Evolutionary conservation across 2,329 filamentous ascomycete species (phyloP).

Genomic region (Aspergillus nomiae): DNA sequence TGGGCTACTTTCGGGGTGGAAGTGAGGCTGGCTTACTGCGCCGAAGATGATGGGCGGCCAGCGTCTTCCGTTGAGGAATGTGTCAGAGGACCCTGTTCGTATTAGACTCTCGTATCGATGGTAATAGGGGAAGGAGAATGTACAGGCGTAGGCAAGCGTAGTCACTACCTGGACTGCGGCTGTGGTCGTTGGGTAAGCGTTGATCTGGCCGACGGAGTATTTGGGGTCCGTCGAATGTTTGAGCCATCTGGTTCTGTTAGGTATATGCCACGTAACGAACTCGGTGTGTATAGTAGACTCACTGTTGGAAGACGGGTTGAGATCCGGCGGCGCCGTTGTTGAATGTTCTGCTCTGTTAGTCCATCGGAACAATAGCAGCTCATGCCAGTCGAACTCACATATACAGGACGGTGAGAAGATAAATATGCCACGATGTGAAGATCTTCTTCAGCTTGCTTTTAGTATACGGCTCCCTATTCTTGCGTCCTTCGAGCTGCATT

Average conservation of each 20-base stretch:
- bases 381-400: constrained; percentile 39
- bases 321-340: constrained; percentile 58
- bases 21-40: constrained; percentile 31
- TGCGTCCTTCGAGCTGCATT: constrained; percentile 54
- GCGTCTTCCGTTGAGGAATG: constrained; percentile 58
- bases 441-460: constrained; percentile 60
- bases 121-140: not conserved
- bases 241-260: constrained; percentile 18
- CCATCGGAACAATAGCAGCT: not conserved
- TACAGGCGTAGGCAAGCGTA: constrained; percentile 63
- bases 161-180: constrained; percentile 58
- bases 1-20: not conserved
- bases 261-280: rapidly evolving
- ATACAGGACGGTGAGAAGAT: constrained; percentile 59
- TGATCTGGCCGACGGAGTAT: constrained; percentile 49
- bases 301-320: constrained; percentile 60
- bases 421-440: constrained; percentile 67
- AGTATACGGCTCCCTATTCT: constrained; percentile 49
- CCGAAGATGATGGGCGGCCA: constrained; percentile 67
- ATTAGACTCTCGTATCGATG: too few species aligned
- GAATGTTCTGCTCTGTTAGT: constrained; percentile 48
- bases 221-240: constrained; percentile 43
- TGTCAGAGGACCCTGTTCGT: constrained; percentile 59
- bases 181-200: constrained; percentile 62
- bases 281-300: not conserved